Conservation (phyloP, 768 basidiomycete species). For the Xerocomus spinulosus region DNA sequence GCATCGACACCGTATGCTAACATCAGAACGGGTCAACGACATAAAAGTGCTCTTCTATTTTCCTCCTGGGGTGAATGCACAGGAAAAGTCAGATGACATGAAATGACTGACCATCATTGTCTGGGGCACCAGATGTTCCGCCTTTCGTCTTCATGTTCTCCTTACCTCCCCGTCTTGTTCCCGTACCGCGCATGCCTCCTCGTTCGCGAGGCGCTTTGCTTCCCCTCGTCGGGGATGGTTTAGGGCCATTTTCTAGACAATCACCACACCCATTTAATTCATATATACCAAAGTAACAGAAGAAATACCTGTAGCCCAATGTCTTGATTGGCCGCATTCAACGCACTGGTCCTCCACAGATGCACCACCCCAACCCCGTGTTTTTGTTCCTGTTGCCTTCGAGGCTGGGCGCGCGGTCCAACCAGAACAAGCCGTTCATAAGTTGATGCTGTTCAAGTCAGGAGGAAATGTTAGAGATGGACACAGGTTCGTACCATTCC, state of each 20-base stretch:
- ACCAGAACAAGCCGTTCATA: conserved; percentile 19
- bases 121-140: conserved; percentile 32
- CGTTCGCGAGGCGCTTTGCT: conserved; percentile 23
- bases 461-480: background rate
- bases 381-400: conserved; percentile 2
- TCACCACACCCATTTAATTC: conserved; percentile 11
- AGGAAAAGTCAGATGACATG: too few relatives aligned
- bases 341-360: conserved; percentile 34
- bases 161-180: conserved; percentile 24
- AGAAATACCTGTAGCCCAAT: conserved; percentile 53
- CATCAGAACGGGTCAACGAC: too few relatives aligned
- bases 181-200: conserved; percentile 17
- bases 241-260: conserved; percentile 25
- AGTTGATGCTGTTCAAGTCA: background rate
- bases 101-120: too few relatives aligned
- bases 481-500: conserved; percentile 42
- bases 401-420: conserved; percentile 9
- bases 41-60: too few relatives aligned
- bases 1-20: too few relatives aligned
- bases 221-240: conserved; percentile 19
- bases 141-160: conserved; percentile 29
- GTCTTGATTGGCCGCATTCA: conserved; percentile 57
- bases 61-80: too few relatives aligned
- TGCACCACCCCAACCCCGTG: conserved; percentile 1
- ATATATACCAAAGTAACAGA: background rate